phyloP scores from a whole-genome alignment of 139 green algal genomes.

The Micractinium conductrix region DNA sequence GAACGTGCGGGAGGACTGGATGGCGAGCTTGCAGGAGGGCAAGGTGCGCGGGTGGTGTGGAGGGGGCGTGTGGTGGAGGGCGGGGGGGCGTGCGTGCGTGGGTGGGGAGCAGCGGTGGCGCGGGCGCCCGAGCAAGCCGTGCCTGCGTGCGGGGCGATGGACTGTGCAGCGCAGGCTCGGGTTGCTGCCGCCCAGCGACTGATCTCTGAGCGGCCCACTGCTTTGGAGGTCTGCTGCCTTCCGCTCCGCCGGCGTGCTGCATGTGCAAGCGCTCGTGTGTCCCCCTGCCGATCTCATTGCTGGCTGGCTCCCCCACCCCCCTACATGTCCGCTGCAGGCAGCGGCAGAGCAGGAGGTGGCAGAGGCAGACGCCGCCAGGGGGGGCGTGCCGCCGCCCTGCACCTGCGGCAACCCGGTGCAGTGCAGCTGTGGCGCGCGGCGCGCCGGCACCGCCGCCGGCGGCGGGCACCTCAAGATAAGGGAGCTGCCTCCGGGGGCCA shows the following conservation, averaged over 20 bases:
- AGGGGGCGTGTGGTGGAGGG: not conserved
- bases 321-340: not conserved
- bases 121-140: not conserved
- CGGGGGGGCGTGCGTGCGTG: not conserved
- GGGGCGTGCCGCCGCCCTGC: not conserved
- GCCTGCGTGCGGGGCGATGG: too few species aligned
- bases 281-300: too few species aligned
- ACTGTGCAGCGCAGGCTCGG: too few species aligned
- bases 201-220: not conserved
- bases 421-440: not conserved
- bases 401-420: not conserved
- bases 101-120: not conserved
- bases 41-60: conserved; percentile 8
- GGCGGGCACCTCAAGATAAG: too few species aligned
- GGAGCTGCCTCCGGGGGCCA: too few species aligned
- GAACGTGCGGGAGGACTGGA: conserved; percentile 27
- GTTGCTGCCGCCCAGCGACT: not conserved
- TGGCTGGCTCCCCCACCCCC: too few species aligned
- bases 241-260: not conserved
- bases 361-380: not conserved
- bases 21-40: conserved; percentile 50
- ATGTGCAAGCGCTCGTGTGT: not conserved
- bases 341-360: not conserved
- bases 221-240: not conserved
- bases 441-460: not conserved